Percentiles rank a stretch among this genome's conserved stretches.
phyloP scores from a whole-genome alignment of 148 eudicot genomes.

The Persicaria maculosa region DNA sequence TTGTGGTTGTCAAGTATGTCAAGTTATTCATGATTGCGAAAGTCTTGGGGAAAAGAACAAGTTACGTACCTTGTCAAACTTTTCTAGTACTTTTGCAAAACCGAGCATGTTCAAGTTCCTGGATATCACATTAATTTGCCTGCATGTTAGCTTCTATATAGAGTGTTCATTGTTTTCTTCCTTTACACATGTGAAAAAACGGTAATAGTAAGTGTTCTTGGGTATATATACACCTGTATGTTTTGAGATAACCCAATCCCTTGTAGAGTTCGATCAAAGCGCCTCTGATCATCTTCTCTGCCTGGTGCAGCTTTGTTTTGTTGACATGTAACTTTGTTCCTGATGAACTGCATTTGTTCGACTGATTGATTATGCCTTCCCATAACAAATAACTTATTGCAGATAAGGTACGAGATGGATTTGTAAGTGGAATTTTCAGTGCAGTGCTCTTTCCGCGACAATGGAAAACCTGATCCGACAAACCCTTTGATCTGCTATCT shows the following conservation, averaged over 20 bases:
- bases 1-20: not conserved
- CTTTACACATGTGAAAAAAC: not conserved
- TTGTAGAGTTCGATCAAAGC: conserved; percentile 90
- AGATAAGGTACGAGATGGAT: conserved; percentile 71
- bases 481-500: conserved; percentile 39
- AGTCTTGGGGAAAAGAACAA: not conserved
- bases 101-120: conserved; percentile 99
- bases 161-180: not conserved
- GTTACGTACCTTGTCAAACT: conserved; percentile 83
- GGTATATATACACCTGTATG: conserved; percentile 53
- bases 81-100: conserved; percentile 80
- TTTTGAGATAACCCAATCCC: conserved; percentile 78
- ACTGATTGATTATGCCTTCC: conserved; percentile 65
- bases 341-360: conserved; percentile 55
- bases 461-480: conserved; percentile 37
- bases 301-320: conserved; percentile 70
- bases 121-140: conserved; percentile 20
- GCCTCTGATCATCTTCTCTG: conserved; percentile 88
- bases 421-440: conserved; percentile 82
- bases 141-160: not conserved
- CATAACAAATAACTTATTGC: conserved; percentile 63
- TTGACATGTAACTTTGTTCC: conserved; percentile 56
- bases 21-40: not conserved
- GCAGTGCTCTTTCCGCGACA: conserved; percentile 59
- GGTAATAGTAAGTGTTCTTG: not conserved